Base-by-base conservation (phyloP, 140 eudicot species). In the Stevia rebaudiana region DNA sequence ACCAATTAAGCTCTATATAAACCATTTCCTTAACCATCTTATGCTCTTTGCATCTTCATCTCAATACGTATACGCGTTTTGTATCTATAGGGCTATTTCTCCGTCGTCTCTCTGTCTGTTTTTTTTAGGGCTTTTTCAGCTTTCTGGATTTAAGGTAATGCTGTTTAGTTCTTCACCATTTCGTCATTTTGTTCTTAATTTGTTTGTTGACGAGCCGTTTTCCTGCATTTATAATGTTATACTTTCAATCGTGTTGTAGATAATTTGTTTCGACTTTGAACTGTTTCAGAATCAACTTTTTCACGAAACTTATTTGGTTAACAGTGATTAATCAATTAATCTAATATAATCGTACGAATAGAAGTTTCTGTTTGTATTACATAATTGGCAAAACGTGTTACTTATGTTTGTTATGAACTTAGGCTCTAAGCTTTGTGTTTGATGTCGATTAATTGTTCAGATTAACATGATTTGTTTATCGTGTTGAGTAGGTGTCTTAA, bases 111-210 rank as follows among this genome's bases (percentile, higher is more conserved):
- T 25, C 76, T 40, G 51, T 11, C 18, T 18, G 9, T 17, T 28
- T 28, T 65, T 41, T 44, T 41, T 65, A 41, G 62, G 65, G 59
- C 43, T 55, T 65, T 12, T 58, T 13, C 15, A 19, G 43, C 9
- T 62, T 41, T 47, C 43, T 5, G 18, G 60, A 48, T 8, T 16
- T 0, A 72, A 81, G 85, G 81, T 81, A 79, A 61, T 78, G 84
- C 81, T 53, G 56, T 73, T 57, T 68, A 28, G 1, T 24, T 70
- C 52, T 61, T 66, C 25, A 18, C 58, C 4, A 10, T 42, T 12
- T 17, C 50, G 55, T 60, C 61, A 39, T 48, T 56, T 68, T 25
- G 25, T 42, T 68, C 1, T 42, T 71, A 16, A 16, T 54, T 44
- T 13, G 58, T 63, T 40, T 62, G 63, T 62, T 72, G 11, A 52